Conservation (phyloP, 768 basidiomycete species). For the Pleurotus sapidus region DNA sequence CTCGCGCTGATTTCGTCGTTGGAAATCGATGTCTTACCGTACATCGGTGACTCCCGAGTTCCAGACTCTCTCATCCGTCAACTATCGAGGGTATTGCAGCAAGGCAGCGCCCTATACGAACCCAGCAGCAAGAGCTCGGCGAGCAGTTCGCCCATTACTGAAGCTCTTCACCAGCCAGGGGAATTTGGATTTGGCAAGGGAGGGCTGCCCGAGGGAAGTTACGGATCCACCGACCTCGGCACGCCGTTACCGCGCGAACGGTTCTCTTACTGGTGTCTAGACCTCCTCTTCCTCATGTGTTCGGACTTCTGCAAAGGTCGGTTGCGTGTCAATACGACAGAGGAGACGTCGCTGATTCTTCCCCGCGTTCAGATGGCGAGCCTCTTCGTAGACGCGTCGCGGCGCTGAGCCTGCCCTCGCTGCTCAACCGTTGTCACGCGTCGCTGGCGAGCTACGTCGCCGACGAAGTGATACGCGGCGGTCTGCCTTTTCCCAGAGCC, state of each 20-base stretch:
- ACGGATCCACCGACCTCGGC: constrained; percentile 62
- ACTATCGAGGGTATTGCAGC: constrained; percentile 68
- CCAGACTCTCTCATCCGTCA: constrained; percentile 69
- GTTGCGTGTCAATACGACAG: constrained; percentile 3
- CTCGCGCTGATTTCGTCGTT: constrained; percentile 73
- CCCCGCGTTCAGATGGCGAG: constrained; percentile 51
- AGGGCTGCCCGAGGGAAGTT: constrained; percentile 29
- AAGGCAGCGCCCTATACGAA: constrained; percentile 67
- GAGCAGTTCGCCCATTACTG: neutral
- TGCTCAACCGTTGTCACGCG: constrained; percentile 74
- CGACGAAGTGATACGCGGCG: constrained; percentile 82
- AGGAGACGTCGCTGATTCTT: neutral
- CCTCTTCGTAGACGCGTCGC: constrained; percentile 64
- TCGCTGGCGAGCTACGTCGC: constrained; percentile 75
- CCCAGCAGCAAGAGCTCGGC: neutral
- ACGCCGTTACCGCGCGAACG: constrained; percentile 68
- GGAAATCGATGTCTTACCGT: constrained; percentile 78
- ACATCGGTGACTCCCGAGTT: constrained; percentile 64
- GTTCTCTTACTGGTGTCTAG: constrained; percentile 93
- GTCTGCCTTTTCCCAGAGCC: constrained; percentile 81
- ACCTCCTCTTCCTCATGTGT: constrained; percentile 80
- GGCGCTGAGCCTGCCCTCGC: constrained; percentile 62
- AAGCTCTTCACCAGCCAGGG: constrained; percentile 1
- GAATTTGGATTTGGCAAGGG: constrained; percentile 32
- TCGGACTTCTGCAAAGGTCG: constrained; percentile 62